Base-by-base conservation (phyloP, 2,329 filamentous ascomycete species). In the Pseudogymnoascus sp. region DNA sequence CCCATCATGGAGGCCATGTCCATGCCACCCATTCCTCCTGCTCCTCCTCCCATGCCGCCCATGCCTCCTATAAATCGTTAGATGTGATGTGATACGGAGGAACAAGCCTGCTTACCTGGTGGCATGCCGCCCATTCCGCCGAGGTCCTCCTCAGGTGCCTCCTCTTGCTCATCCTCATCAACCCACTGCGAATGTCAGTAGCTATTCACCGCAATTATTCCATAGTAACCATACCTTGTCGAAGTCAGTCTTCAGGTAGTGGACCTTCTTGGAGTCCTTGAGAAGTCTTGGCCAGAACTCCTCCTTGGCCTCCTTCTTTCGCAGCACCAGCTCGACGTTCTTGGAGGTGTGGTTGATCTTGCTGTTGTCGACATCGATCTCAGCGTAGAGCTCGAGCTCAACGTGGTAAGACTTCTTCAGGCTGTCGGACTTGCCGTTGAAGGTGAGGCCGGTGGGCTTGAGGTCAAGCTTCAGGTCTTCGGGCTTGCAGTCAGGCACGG, bases 171-270 rank as follows among this genome's bases (percentile, higher is more conserved):
- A 74, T 99, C 70, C 70, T 73, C 70, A 67, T 73, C 70, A 69
- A 71, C 71, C 70, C 70, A 73, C 67, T 50, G 12, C 12, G 47
- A n/a, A 33, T 20, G 9, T 54, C 47, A 54, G 47, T 14, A 33
- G 11, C 28, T 20, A 54, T 20, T 14, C 47, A 33, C 28, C 2
- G 28, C 28, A 4, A 33, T 54, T 33, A n/a, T 20, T 8, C 3
- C 1, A 54, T 7, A 16, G 33, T 12, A 37, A 25, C 69, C 81
- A 63, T 74, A 88, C 86, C 88, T 96, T 97, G 81, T 97, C 92
- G 71, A 99, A 99, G 79, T 99, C 89, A 67, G 94, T 97, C 87
- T 96, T 96, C 72, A 99, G 78, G 85, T 92, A 99, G 79, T 97
- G 94, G 61, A 90, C 79, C 81, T 91, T 96, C 83, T 90, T 88